Evolutionary conservation across 129 eudicot genomes (phyloP).

Genomic region (Centella asiatica): DNA sequence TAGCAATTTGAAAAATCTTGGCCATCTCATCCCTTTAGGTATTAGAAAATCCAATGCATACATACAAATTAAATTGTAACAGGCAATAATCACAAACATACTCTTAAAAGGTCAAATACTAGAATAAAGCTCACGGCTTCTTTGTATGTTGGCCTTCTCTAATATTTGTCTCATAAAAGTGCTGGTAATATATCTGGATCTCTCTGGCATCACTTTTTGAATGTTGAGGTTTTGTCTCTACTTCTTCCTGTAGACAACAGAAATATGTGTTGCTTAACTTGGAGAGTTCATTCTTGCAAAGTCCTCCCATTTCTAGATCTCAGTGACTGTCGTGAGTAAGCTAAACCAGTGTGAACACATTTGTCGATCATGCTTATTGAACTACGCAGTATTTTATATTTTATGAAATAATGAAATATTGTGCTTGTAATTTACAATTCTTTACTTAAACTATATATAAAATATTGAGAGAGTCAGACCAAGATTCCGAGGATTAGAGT

Average conservation of each 20-base stretch:
- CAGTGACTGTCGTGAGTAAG: not conserved
- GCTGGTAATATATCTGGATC: slow-evolving; percentile 79
- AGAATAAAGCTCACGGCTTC: slow-evolving; percentile 65
- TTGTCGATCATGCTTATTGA: not conserved
- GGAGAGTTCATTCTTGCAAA: not conserved
- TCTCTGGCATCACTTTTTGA: slow-evolving; percentile 68
- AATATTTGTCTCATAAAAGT: slow-evolving; percentile 61
- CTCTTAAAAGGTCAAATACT: not conserved
- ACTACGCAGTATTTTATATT: too few relatives aligned
- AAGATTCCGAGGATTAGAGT: not conserved
- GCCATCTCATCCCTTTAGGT: slow-evolving; percentile 82
- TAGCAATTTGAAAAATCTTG: slow-evolving; percentile 78
- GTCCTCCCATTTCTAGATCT: not conserved
- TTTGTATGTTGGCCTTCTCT: slow-evolving; percentile 78
- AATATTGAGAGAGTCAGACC: not conserved
- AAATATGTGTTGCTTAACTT: not conserved
- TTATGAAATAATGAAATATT: too few relatives aligned
- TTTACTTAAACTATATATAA: too few relatives aligned
- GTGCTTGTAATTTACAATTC: not conserved
- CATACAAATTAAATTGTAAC: slow-evolving; percentile 9
- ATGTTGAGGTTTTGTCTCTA: slow-evolving; percentile 39
- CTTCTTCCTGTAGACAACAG: slow-evolving; percentile 63
- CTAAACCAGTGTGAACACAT: not conserved
- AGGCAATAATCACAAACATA: slow-evolving; percentile 1
- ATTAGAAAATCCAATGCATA: slow-evolving; percentile 13